These are phyloP conservation scores for Zoysia matrella DNA, from an alignment of 202 grass and related monocot species.

Conservation along the genomic window DNA sequence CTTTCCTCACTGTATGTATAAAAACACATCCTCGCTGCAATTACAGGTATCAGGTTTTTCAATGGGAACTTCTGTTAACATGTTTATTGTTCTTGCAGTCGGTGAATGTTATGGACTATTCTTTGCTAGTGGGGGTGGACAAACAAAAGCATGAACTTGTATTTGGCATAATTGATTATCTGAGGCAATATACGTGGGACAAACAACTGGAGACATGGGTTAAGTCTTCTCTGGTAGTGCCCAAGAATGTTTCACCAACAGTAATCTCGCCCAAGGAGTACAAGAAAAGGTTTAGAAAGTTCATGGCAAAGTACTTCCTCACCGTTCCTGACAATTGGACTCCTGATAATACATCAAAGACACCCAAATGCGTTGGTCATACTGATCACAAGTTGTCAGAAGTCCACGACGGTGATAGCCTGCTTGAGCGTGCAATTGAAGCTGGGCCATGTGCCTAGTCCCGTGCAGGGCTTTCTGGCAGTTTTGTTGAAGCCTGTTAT, in stretches of 20 bases:
- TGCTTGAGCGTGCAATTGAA: slow-evolving; percentile 46
- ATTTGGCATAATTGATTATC: slow-evolving; percentile 94
- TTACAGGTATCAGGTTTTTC: slow-evolving; percentile 36
- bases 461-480: slow-evolving; percentile 39
- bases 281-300: slow-evolving; percentile 96
- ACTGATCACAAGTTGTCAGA: slow-evolving; percentile 50
- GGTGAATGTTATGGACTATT: slow-evolving; percentile 94
- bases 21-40: slow-evolving; percentile 17
- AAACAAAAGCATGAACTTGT: slow-evolving; percentile 83
- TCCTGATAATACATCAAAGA: slow-evolving; percentile 50
- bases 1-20: slow-evolving; percentile 94
- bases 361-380: slow-evolving; percentile 65
- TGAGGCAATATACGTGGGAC: slow-evolving; percentile 96
- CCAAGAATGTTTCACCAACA: slow-evolving; percentile 80
- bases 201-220: slow-evolving; percentile 96
- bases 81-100: slow-evolving; percentile 63
- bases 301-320: slow-evolving; percentile 86
- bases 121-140: slow-evolving; percentile 93
- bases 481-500: slow-evolving; percentile 39
- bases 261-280: slow-evolving; percentile 86
- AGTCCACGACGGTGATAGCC: slow-evolving; percentile 42
- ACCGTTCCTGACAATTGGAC: slow-evolving; percentile 83
- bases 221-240: slow-evolving; percentile 84
- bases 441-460: slow-evolving; percentile 43
- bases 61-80: slow-evolving; percentile 26